A percentile compares a stretch with the other conserved stretches of the same genome.
These are phyloP conservation scores for Lasiodiplodia citricola DNA, from an alignment of 2,329 filamentous ascomycete genomes.

Conservation along the genomic window DNA sequence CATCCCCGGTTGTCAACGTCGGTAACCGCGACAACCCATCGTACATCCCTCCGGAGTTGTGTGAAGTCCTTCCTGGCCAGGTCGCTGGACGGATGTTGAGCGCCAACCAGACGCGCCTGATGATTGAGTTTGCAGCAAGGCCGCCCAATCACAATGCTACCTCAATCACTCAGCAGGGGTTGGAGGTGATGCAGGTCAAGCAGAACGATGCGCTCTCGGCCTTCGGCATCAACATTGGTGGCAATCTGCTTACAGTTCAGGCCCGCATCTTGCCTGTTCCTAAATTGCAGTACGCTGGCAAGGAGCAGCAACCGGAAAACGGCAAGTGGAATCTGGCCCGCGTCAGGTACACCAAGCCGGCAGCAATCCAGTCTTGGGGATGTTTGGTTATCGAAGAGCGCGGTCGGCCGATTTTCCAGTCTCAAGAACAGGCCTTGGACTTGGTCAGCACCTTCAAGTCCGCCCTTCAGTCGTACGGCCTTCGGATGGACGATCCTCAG, in stretches of 20 bases:
- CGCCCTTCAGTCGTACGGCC: slow-evolving; percentile 16
- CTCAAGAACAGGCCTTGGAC: slow-evolving; percentile 9
- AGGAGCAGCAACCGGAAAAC: slow-evolving; percentile 40
- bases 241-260: slow-evolving; percentile 70
- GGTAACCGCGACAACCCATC: slow-evolving; percentile 33
- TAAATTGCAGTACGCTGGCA: slow-evolving; percentile 61
- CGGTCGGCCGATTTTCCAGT: slow-evolving; percentile 2
- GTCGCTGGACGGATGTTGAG: slow-evolving; percentile 36
- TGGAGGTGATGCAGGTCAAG: slow-evolving; percentile 24
- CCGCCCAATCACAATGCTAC: slow-evolving; percentile 37
- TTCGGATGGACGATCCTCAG: slow-evolving; percentile 10
- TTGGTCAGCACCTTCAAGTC: slow-evolving; percentile 9
- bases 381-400: slow-evolving; percentile 40
- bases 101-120: slow-evolving; percentile 35
- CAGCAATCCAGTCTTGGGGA: slow-evolving; percentile 35
- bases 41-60: slow-evolving; percentile 43
- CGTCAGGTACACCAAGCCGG: slow-evolving; percentile 36
- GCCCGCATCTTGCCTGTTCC: slow-evolving; percentile 72
- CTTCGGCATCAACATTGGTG: slow-evolving; percentile 69
- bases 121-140: slow-evolving; percentile 42
- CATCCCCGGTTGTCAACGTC: slow-evolving; percentile 40
- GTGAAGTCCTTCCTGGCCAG: slow-evolving; percentile 40
- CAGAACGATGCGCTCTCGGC: slow-evolving; percentile 12
- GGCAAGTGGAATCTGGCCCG: slow-evolving; percentile 73
- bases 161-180: slow-evolving; percentile 23